Evolutionary conservation across 805 yeast species (phyloP).

Genomic region (Schwanniomyces vanrijiae): DNA sequence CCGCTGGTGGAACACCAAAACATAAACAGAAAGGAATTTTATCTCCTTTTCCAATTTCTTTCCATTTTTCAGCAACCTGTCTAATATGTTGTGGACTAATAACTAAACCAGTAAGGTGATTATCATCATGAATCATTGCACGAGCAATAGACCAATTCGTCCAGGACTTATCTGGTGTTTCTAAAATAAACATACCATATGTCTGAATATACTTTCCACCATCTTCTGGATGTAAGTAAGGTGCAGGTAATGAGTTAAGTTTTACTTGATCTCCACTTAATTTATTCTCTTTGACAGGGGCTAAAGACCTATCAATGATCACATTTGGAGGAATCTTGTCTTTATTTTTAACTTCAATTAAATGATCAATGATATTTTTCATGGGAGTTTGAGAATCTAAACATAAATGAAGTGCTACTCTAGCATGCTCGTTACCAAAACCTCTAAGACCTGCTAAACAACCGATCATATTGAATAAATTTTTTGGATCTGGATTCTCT

Average conservation of each 20-base stretch:
- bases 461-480: constrained; percentile 20
- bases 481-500: constrained; percentile 8
- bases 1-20: constrained; percentile 30
- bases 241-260: constrained; percentile 17
- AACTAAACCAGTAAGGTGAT: constrained; percentile 22
- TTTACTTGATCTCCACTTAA: constrained; percentile 17
- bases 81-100: constrained; percentile 23
- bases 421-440: constrained; percentile 18
- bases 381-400: constrained; percentile 18
- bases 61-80: constrained; percentile 21
- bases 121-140: constrained; percentile 20
- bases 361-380: constrained; percentile 18
- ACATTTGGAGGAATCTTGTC: constrained; percentile 12
- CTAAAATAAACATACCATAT: constrained; percentile 23
- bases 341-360: constrained; percentile 15
- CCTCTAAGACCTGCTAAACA: constrained; percentile 21
- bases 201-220: constrained; percentile 27
- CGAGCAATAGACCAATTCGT: constrained; percentile 29
- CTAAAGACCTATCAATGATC: constrained; percentile 8
- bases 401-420: constrained; percentile 22
- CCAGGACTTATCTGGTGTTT: constrained; percentile 25
- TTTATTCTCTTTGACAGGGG: constrained; percentile 18
- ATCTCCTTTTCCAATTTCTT: constrained; percentile 17
- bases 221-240: constrained; percentile 18
- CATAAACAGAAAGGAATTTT: constrained; percentile 20